A percentile compares a stretch with the other conserved stretches of the same genome.
Evolutionary conservation across 805 yeast species (phyloP).

Genomic region (Yamadazyma nakazawae): DNA sequence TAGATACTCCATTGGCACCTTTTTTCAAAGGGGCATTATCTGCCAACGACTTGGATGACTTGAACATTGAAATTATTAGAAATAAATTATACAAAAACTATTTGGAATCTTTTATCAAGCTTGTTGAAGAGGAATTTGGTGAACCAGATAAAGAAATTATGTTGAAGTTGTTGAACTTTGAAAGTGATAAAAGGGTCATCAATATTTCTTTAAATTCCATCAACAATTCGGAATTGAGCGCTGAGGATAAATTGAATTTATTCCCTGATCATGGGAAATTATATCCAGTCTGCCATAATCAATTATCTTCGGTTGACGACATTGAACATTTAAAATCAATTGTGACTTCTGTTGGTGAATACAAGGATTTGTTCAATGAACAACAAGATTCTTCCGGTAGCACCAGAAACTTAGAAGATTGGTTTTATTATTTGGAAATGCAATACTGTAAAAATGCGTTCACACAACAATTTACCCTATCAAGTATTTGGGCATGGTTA

Average conservation of each 20-base stretch:
- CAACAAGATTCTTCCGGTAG: conserved; percentile 28
- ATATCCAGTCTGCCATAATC: conserved; percentile 63
- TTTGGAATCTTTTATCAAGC: conserved; percentile 77
- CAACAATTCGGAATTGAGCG: conserved; percentile 68
- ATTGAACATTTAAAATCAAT: conserved; percentile 73
- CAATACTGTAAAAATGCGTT: conserved; percentile 86
- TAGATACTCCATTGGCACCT: conserved; percentile 97
- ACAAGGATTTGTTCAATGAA: conserved; percentile 51
- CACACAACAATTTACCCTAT: conserved; percentile 91
- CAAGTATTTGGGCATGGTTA: conserved; percentile 95
- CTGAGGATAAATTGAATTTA: conserved; percentile 65
- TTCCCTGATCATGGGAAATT: conserved; percentile 83
- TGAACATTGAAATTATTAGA: conserved; percentile 92
- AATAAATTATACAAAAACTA: conserved; percentile 91
- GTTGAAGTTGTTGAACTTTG: conserved; percentile 76
- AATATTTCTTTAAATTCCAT: conserved; percentile 89
- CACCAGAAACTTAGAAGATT: conserved; percentile 80
- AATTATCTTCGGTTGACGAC: conserved; percentile 76
- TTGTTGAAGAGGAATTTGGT: conserved; percentile 57
- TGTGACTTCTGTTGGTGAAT: conserved; percentile 64
- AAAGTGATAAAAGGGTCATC: conserved; percentile 92
- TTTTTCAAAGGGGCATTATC: conserved; percentile 87
- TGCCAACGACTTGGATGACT: conserved; percentile 87
- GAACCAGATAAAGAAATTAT: conserved; percentile 80
- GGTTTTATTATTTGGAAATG: conserved; percentile 91